Evolutionary conservation across 257 asterid genomes (phyloP), one percentile per base, ranked within the genome.

Genomic region (Fraxinus americana): DNA sequence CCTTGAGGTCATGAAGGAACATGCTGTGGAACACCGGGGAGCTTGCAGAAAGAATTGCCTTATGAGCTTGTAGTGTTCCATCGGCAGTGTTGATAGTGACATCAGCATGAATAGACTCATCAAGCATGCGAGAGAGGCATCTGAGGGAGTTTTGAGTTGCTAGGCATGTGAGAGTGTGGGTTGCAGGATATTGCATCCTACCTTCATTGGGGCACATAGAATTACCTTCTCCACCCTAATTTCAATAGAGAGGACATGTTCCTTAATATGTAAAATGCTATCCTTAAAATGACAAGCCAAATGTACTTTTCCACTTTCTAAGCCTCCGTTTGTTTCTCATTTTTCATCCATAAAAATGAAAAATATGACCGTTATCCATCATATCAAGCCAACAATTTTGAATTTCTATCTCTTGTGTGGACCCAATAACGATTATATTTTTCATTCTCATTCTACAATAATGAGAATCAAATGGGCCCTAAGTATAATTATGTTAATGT

Each of bases 1-100:
- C 99, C 90, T 85, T 91, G 70, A 93, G 98, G 78, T 93, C 70
- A 38, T 93, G 99, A 34, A 80, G 89, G 84, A 96, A 91, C 98
- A 96, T 96, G 91, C 96, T 90, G 48, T 82, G 89, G 85, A 96
- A 96, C 41, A 96, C 97, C 0, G 97, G 96, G 73, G 99, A 96
- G 66, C 91, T 92, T 45, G 97, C 90, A 6, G 97, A 91, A 21
- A 95, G 97, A 29, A 95, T 88, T 6, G 98, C 96, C 77, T 81
- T 90, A 80, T 95, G 99, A 39, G 98, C 94, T 34, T 34, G 84
- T 36, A 95, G 85, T 23, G 87, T 80, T 23, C 99, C 98, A 19
- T 90, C 96, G 7, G 89, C 83, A 0, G 98, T 87, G 79, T 89
- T 92, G 85, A 95, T 92, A 82, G 95, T 91, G 45, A 92, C 91